Evolutionary conservation across 2,329 filamentous ascomycete genomes (phyloP), one percentile per base, ranked within the genome.

Genomic region (Bipolaris oryzae): DNA sequence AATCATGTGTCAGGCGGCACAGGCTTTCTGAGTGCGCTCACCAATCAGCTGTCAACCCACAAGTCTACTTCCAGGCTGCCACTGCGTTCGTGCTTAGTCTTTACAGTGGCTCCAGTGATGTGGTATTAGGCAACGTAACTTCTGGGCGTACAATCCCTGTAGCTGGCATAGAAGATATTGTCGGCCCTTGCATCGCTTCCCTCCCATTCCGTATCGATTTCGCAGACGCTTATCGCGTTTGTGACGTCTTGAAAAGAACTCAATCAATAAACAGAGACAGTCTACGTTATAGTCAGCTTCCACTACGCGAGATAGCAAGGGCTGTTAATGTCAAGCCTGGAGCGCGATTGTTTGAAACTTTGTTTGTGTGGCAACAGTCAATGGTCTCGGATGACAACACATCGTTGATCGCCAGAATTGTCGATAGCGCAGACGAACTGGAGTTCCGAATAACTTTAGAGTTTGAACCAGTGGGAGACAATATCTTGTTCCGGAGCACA

Each of bases 341-440:
- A 0, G 81, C 85, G 37, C 76, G 77, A 1, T 75, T 96, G 0
- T 96, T 94, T 64, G 90, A 96, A 63, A 83, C 88, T 0, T 78
- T 96, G 0, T 88, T 96, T 66, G 87, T 93, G 0, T 97, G 93
- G 81, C 93, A 97, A 66, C 89, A 96, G 69, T 89, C 88, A 0
- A 78, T 89, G 16, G 61, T 74, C 1, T 73, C 74, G 15, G 59
- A 62, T 2, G 62, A 70, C n/a, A 44, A 49, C 11, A 43, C 58
- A 16, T 60, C 69, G 3, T 69, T 77, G 66, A 64, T 67, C 60
- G 78, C 94, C 0, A 74, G 68, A 9, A 80, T 92, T 52, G 71
- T 85, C 0, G 81, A 83, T 23, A 86, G 89, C 50, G 74, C 82
- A 5, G 93, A 97, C 70, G 84, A 85, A 20, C 79, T 95, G 6